Evolutionary conservation across 192 early-diverging fungal species (phyloP).

Genomic region (Entomortierella lignicola): DNA sequence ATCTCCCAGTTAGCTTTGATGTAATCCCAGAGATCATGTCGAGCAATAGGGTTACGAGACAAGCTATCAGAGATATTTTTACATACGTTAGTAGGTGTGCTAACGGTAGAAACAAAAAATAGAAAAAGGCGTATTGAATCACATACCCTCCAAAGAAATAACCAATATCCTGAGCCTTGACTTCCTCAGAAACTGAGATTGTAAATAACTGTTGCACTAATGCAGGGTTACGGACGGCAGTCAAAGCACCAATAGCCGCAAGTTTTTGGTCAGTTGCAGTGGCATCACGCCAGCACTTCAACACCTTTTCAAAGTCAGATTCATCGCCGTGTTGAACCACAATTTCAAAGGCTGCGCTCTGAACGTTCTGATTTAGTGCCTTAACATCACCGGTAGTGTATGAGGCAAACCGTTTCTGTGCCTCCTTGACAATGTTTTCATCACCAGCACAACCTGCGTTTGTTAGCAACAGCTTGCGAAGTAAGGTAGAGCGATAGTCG

Average conservation of each 20-base stretch:
- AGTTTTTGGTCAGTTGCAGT: slow-evolving; percentile 75
- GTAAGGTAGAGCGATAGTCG: slow-evolving; percentile 76
- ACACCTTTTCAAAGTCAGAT: slow-evolving; percentile 71
- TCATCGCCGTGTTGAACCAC: slow-evolving; percentile 73
- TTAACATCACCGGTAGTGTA: slow-evolving; percentile 72
- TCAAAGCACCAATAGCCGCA: slow-evolving; percentile 72
- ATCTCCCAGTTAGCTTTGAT: slow-evolving; percentile 71
- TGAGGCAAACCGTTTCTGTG: slow-evolving; percentile 73
- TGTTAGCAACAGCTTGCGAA: slow-evolving; percentile 81
- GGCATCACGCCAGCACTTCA: slow-evolving; percentile 70
- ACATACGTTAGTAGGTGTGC: neutral
- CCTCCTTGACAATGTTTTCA: slow-evolving; percentile 68
- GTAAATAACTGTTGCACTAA: slow-evolving; percentile 71
- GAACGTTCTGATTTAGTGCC: slow-evolving; percentile 82
- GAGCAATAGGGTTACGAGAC: slow-evolving; percentile 62
- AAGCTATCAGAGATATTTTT: slow-evolving; percentile 54
- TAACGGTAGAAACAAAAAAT: neutral
- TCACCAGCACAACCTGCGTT: slow-evolving; percentile 80
- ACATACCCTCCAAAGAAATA: slow-evolving; percentile 61
- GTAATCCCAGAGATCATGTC: slow-evolving; percentile 75
- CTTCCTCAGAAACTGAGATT: slow-evolving; percentile 72
- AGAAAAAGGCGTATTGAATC: neutral
- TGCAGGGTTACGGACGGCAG: slow-evolving; percentile 62
- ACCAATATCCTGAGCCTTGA: slow-evolving; percentile 79
- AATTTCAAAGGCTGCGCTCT: slow-evolving; percentile 76